Evolutionary conservation across 1,139 yeast genomes (phyloP).

Genomic region (Scheffersomyces illinoinensis): DNA sequence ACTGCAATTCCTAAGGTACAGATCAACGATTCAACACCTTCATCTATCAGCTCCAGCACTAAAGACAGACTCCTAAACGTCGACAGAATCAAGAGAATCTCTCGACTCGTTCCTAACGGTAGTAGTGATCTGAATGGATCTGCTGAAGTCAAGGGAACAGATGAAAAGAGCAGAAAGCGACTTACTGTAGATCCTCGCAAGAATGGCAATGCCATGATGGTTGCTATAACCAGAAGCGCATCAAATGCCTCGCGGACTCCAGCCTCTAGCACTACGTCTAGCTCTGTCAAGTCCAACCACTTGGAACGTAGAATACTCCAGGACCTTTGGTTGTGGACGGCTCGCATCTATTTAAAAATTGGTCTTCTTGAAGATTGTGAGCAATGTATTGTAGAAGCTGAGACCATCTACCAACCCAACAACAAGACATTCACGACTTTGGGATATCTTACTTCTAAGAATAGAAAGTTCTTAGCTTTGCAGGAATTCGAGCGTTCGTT

Average conservation of each 20-base stretch:
- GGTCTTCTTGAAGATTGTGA: conserved; percentile 63
- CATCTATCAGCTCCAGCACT: background rate
- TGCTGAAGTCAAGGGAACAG: conserved; percentile 1
- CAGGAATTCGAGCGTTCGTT: conserved; percentile 71
- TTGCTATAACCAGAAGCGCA: background rate
- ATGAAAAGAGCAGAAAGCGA: conserved; percentile 1
- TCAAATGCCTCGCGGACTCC: background rate
- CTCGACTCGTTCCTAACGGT: conserved; percentile 11
- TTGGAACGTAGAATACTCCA: conserved; percentile 47
- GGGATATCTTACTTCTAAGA: conserved; percentile 49
- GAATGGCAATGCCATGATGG: background rate
- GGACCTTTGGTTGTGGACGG: conserved; percentile 74
- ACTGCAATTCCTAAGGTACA: background rate
- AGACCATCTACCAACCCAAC: conserved; percentile 49
- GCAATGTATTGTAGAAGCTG: conserved; percentile 76
- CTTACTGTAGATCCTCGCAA: background rate
- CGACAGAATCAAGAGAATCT: conserved; percentile 20
- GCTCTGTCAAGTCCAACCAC: conserved; percentile 4
- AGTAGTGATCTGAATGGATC: conserved; percentile 2
- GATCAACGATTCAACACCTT: background rate
- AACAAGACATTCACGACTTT: conserved; percentile 54
- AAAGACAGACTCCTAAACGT: conserved; percentile 17
- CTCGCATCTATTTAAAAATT: conserved; percentile 62
- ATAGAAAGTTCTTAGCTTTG: conserved; percentile 51
- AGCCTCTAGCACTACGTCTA: background rate